Percentiles rank a stretch among this genome's conserved stretches.
These are phyloP conservation scores for Cytospora leucostoma DNA, from an alignment of 2,329 filamentous ascomycete species.

Conservation along the genomic window DNA sequence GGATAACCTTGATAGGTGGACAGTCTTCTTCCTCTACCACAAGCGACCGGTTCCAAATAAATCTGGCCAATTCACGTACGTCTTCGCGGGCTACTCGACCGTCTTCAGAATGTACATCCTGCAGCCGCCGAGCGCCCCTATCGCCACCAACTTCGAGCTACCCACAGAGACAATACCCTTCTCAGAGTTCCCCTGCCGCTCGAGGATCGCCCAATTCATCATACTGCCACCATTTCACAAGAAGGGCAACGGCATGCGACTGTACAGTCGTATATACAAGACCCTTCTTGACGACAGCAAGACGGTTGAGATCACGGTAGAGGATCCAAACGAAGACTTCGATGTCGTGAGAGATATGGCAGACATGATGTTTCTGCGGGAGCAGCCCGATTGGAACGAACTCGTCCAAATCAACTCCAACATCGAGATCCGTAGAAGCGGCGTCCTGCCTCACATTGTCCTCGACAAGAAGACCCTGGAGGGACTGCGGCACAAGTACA, in stretches of 20 bases:
- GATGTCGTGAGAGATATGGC: constrained; percentile 76
- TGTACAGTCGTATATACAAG: constrained; percentile 80
- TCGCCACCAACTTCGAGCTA: constrained; percentile 41
- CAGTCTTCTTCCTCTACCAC: constrained; percentile 82
- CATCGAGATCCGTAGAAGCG: constrained; percentile 51
- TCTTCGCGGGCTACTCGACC: constrained; percentile 86
- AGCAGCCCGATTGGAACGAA: constrained; percentile 56
- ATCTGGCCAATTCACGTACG: constrained; percentile 62
- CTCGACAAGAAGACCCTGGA: constrained; percentile 60
- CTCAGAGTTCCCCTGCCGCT: constrained; percentile 69
- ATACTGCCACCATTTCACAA: constrained; percentile 86
- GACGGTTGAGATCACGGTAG: constrained; percentile 83
- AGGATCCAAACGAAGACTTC: constrained; percentile 88
- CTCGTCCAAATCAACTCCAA: constrained; percentile 55
- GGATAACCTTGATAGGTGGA: constrained; percentile 80
- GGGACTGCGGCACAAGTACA: constrained; percentile 59
- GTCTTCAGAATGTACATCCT: constrained; percentile 83
- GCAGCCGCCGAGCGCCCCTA: constrained; percentile 39
- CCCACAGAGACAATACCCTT: constrained; percentile 42
- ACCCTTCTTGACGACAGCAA: constrained; percentile 66
- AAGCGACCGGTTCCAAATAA: constrained; percentile 51
- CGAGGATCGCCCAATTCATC: constrained; percentile 90
- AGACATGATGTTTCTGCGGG: constrained; percentile 67
- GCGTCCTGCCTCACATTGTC: constrained; percentile 52
- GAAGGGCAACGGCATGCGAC: constrained; percentile 73